Base-by-base conservation (phyloP, 164 flowering plant genomes). In the Stephania cephalantha region DNA sequence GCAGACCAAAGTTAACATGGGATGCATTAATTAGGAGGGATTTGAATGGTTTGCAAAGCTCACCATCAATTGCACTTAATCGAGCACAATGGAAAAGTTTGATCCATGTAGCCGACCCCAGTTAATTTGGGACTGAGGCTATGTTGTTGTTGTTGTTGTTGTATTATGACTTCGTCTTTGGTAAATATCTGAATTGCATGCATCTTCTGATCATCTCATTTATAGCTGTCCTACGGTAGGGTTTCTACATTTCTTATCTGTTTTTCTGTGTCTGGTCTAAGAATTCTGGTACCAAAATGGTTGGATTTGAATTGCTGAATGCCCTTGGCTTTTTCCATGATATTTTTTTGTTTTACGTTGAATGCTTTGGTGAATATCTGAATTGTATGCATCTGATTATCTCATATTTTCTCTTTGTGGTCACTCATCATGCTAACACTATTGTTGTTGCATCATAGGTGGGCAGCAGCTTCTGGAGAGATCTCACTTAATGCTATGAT, bases 381-480 rank as follows among this genome's bases (percentile, higher is more conserved):
- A 15, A 58, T 1, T 0, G 42, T 35, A 4, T 35, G 42, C 42
- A 35, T 35, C 18, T 58, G 18, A 58, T 58, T 9, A 58, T n/a
- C 17, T 15, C 18, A 15, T 2, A 58, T 58, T 58, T 22, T 45
- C 63, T 42, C 22, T 66, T 15, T 30, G 31, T 9, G n/a, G 44
- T 45, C 11, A 61, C 6, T 12, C 6, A 42, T 13, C 46, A n/a
- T 77, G 63, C 76, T 77, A 2, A 80, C 44, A 18, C 20, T 50
- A 71, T 74, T 70, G 78, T 61, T 76, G 42, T 79, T 25, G 9
- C 20, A 13, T 8, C 11, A 45, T 82, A 93, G 99, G 81, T 95
- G 99, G 98, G 92, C 90, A 81, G 97, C 99, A 55, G 97, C 97
- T 75, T 75, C 91, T 68, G 98, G 98, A 13, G 74, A 90, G 64